Base-by-base conservation (phyloP, 805 yeast genomes). In the Kockiozyma suomiensis region DNA sequence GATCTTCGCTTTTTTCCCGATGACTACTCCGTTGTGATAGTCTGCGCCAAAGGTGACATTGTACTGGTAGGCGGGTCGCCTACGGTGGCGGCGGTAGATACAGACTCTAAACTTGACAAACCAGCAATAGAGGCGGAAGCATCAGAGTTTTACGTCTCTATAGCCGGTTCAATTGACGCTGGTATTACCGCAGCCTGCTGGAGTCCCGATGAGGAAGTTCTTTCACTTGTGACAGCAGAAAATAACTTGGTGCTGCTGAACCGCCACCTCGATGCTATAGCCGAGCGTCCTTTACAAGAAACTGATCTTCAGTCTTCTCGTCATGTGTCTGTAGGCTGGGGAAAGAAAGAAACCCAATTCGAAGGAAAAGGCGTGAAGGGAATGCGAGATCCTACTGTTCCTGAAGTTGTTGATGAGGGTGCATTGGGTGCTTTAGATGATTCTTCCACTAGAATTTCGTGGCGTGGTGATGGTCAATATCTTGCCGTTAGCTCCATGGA, bases 271-370 rank as follows among this genome's bases (percentile, higher is more conserved):
- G 97, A 93, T 66, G 89, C 92, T 1, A 79, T 93, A 25, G 76
- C 83, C 10, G 97, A 93, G 69, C 79, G 79, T 57, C 72, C 74
- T 32, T 73, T 91, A 61, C 73, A 79, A 48, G 76, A 81, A 0
- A 81, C 79, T 7, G 99, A 94, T 71, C 78, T 92, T 49, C 75
- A 83, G 51, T 76, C 79, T 33, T 85, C 91, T 1, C 86, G 85
- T 66, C 97, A 94, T 70, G 97, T 94, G 38, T 86, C 93, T 28
- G 97, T 94, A 45, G 99, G 99, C 26, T 94, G 99, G 99, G 99
- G 99, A 70, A 88, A 87, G 63, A 86, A 87, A 67, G 98, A 93
- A 73, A 94, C 99, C 0, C 99, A 94, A 75, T 94, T 94, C 74
- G 85, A 87, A 74, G 99, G 99, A 53, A 86, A 82, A 70, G 99